These are phyloP conservation scores for Zopfia rhizophila DNA, from an alignment of 2,329 filamentous ascomycete genomes.

Conservation along the genomic window DNA sequence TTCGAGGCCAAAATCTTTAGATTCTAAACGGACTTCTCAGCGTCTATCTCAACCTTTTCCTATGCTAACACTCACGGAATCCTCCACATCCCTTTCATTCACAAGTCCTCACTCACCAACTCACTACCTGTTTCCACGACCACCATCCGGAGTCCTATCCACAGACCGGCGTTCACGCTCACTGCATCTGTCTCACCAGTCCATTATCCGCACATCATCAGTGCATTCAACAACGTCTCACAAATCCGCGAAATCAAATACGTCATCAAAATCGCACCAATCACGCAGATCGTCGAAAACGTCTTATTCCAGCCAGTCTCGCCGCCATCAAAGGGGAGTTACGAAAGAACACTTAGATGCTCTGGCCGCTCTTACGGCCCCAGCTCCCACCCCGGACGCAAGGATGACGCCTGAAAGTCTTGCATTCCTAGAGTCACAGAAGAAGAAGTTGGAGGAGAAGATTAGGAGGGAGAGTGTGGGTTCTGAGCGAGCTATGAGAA, in stretches of 20 bases:
- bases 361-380: constrained; percentile 18
- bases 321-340: constrained; percentile 2
- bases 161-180: background rate
- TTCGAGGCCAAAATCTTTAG: background rate
- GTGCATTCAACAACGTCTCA: constrained; percentile 2
- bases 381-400: constrained; percentile 7
- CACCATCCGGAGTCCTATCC: constrained; percentile 1
- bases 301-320: constrained; percentile 1
- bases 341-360: constrained; percentile 23
- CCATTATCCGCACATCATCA: constrained; percentile 2
- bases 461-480: constrained; percentile 15
- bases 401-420: constrained; percentile 15
- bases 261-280: constrained; percentile 1
- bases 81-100: background rate
- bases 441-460: constrained; percentile 15
- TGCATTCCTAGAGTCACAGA: constrained; percentile 11
- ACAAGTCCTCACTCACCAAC: background rate
- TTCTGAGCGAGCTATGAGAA: constrained; percentile 8
- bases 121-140: background rate
- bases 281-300: background rate
- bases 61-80: background rate
- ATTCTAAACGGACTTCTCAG: background rate
- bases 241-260: constrained; percentile 7
- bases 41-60: background rate
- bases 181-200: background rate